These are phyloP conservation scores for Ophiocordyceps camponoti-rufipedis DNA, from an alignment of 2,329 filamentous ascomycete genomes.

Conservation along the genomic window DNA sequence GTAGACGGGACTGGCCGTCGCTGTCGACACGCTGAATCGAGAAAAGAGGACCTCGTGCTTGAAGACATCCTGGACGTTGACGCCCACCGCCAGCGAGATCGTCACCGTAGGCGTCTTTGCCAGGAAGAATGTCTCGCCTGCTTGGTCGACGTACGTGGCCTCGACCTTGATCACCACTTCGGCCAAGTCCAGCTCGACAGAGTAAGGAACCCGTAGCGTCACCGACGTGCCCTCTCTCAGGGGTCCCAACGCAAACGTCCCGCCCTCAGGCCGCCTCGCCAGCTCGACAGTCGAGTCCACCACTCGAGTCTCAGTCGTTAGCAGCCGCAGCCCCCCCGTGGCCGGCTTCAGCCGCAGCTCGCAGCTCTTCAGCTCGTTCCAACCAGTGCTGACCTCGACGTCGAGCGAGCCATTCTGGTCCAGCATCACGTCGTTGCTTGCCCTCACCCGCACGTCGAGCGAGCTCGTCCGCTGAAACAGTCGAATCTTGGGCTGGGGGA, in stretches of 20 bases:
- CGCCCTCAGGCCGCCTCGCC: constrained; percentile 31
- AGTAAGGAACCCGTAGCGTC: constrained; percentile 60
- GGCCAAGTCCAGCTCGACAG: constrained; percentile 56
- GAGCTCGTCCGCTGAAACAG: constrained; percentile 54
- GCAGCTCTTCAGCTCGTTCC: constrained; percentile 46
- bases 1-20: constrained; percentile 54
- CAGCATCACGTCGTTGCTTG: constrained; percentile 57
- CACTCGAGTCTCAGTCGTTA: constrained; percentile 40
- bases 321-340: constrained; percentile 45
- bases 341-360: constrained; percentile 45
- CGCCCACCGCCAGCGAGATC: constrained; percentile 66
- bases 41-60: constrained; percentile 70
- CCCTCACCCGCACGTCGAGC: constrained; percentile 47
- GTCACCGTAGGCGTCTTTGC: constrained; percentile 41
- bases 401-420: constrained; percentile 65
- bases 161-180: constrained; percentile 63
- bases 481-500: constrained; percentile 44
- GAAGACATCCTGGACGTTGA: constrained; percentile 94
- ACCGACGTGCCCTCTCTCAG: constrained; percentile 27
- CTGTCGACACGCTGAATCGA: constrained; percentile 76
- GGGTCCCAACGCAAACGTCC: constrained; percentile 29
- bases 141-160: constrained; percentile 49
- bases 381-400: constrained; percentile 52
- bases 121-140: constrained; percentile 26
- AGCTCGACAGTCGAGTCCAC: constrained; percentile 22